Evolutionary conservation across 768 basidiomycete species (phyloP).

Genomic region (Plicaturopsis crispa): DNA sequence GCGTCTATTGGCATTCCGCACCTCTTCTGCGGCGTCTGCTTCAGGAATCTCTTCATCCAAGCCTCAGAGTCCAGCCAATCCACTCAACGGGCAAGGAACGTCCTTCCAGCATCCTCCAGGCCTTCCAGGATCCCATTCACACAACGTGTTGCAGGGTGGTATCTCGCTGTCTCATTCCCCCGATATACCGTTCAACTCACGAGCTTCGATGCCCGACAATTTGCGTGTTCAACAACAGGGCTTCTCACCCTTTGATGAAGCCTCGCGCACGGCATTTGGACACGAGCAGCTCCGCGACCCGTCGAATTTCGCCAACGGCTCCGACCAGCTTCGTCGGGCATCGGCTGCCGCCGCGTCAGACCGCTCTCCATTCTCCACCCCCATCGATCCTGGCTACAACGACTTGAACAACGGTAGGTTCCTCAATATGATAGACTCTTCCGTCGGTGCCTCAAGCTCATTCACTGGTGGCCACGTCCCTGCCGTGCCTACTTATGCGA

Average conservation of each 20-base stretch:
- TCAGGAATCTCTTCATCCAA: too few relatives aligned
- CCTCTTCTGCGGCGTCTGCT: too few relatives aligned
- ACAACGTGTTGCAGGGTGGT: conserved; percentile 1
- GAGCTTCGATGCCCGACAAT: conserved; percentile 8
- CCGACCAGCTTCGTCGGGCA: conserved; percentile 15
- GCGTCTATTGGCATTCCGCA: conserved; percentile 33
- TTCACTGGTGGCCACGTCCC: not conserved
- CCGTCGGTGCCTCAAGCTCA: too few relatives aligned
- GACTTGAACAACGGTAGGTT: not conserved
- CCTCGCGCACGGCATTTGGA: not conserved
- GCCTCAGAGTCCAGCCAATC: conserved; percentile 11
- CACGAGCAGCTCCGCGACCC: not conserved
- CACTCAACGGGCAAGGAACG: not conserved
- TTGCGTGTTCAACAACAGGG: conserved; percentile 18
- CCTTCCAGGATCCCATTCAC: not conserved
- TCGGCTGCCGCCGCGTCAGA: conserved; percentile 12
- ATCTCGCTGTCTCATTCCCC: not conserved
- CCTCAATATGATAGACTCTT: too few relatives aligned
- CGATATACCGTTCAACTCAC: conserved; percentile 2
- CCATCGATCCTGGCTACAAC: not conserved
- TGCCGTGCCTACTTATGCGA: conserved; percentile 34
- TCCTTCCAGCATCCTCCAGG: not conserved
- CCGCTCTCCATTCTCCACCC: conserved; percentile 11
- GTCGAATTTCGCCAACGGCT: conserved; percentile 2
- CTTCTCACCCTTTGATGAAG: conserved; percentile 56